Percentiles rank a stretch among this genome's conserved stretches.
phyloP scores from a whole-genome alignment of 2,329 filamentous ascomycete genomes.

The Sarocladium oryzae region DNA sequence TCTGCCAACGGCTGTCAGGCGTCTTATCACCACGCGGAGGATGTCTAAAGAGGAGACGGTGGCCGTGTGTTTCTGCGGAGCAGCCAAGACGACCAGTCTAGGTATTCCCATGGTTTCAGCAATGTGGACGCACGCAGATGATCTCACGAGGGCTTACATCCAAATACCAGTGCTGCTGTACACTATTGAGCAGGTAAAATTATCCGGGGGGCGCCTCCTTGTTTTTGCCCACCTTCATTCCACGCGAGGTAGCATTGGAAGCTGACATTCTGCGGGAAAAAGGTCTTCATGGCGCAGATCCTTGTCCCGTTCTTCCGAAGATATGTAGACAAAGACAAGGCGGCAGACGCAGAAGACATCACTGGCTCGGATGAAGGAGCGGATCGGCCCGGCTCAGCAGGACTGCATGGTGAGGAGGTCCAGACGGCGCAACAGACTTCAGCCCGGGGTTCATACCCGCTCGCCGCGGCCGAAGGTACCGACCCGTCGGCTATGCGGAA shows the following conservation, averaged over 20 bases:
- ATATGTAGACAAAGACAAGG: slow-evolving; percentile 27
- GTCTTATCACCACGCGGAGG: slow-evolving; percentile 39
- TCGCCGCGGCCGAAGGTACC: not conserved
- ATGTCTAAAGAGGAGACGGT: slow-evolving; percentile 57
- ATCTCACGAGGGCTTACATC: slow-evolving; percentile 49
- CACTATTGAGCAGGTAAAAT: slow-evolving; percentile 46
- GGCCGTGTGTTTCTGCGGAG: slow-evolving; percentile 66
- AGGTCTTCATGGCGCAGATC: slow-evolving; percentile 37
- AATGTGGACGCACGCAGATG: slow-evolving; percentile 55
- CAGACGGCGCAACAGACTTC: not conserved
- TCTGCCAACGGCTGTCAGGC: slow-evolving; percentile 23
- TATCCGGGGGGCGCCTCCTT: not conserved
- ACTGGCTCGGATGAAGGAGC: slow-evolving; percentile 16
- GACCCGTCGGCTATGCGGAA: slow-evolving; percentile 1
- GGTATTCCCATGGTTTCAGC: slow-evolving; percentile 62
- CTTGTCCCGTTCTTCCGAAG: slow-evolving; percentile 41
- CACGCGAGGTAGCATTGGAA: too few species aligned
- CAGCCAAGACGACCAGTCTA: slow-evolving; percentile 65
- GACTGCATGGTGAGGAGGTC: not conserved
- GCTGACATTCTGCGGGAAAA: not conserved
- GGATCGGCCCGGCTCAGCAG: not conserved
- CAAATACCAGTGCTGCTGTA: slow-evolving; percentile 60
- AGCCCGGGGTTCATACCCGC: not conserved
- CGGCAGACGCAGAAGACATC: not conserved
- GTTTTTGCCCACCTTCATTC: not conserved